Evolutionary conservation across 495 filamentous ascomycete genomes (phyloP), one percentile per base, ranked within the genome.

Genomic region (Aspergillus biplanus): DNA sequence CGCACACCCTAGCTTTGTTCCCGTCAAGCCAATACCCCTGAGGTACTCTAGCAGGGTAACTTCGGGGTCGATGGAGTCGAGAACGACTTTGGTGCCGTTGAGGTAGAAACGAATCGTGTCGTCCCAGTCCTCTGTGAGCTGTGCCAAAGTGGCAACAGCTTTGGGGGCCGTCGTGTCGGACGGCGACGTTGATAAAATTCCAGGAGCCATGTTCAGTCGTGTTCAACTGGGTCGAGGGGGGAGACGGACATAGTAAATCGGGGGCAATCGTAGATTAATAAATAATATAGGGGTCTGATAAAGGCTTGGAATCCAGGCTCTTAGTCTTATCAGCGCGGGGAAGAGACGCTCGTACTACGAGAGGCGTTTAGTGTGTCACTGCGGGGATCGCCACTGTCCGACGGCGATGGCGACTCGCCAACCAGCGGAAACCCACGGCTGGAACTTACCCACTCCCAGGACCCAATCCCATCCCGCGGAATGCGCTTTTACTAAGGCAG

Each of bases 21-120:
- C 85, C 31, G 93, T 98, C 52, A 97, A 79, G 0, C 94, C 94
- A 64, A 97, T 90, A 7, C 92, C 92, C 49, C 94, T 82, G 37
- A 98, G 82, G 68, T 97, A 98, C 74, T 97, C 93, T 3, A 98
- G 82, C 13, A 98, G 82, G 0, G 94, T 98, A n/a, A 95, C 79
- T 67, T 97, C 94, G 0, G 94, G 94, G 69, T 97, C 91, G 61
- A 91, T 79, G 0, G 90, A 85, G 63, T 96, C 92, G 7, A 98
- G 80, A 2, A 86, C 82, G 49, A 97, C 90, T 61, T 89, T 91
- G n/a, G 95, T 95, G 58, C 94, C 94, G 72, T 99, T 99, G 34
- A 99, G 87, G 75, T 93, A 97, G 79, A 99, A 97, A 2, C 86
- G 84, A 53, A 97, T 70, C 2, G 86, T 84, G 70, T 88, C 84